phyloP scores from a whole-genome alignment of 257 asterid species.

The Solanum paucissectum region DNA sequence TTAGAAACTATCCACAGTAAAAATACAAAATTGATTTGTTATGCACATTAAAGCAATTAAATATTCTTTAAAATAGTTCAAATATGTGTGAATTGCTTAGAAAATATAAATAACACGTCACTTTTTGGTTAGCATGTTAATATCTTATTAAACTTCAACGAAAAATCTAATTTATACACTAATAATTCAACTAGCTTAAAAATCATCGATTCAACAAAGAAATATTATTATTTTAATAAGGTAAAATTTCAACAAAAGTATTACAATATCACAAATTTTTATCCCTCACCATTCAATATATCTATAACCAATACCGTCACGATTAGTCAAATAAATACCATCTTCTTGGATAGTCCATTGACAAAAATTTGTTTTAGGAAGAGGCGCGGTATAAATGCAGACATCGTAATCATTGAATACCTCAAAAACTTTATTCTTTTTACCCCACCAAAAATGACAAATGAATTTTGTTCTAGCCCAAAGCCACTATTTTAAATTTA shows the following conservation, averaged over 20 bases:
- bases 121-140: no score
- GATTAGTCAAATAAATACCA: not conserved
- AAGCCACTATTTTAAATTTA: not conserved
- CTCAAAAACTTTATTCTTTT: not conserved
- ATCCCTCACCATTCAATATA: not conserved
- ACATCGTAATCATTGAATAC: not conserved
- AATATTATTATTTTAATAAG: not conserved
- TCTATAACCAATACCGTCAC: not conserved
- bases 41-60: no score
- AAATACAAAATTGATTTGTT: no score
- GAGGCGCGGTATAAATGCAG: not conserved
- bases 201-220: not conserved
- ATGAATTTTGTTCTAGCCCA: not conserved
- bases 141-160: not conserved
- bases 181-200: no score
- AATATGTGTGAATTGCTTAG: no score
- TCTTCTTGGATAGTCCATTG: not conserved
- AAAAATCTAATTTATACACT: not conserved
- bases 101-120: no score
- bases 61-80: no score
- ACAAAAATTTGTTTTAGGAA: not conserved
- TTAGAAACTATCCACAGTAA: no score
- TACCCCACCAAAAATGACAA: not conserved
- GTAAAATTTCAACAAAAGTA: no score
- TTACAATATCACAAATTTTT: not conserved